These are phyloP conservation scores for Paraglomus occultum DNA, from an alignment of 192 early-diverging fungal genomes.

Conservation along the genomic window DNA sequence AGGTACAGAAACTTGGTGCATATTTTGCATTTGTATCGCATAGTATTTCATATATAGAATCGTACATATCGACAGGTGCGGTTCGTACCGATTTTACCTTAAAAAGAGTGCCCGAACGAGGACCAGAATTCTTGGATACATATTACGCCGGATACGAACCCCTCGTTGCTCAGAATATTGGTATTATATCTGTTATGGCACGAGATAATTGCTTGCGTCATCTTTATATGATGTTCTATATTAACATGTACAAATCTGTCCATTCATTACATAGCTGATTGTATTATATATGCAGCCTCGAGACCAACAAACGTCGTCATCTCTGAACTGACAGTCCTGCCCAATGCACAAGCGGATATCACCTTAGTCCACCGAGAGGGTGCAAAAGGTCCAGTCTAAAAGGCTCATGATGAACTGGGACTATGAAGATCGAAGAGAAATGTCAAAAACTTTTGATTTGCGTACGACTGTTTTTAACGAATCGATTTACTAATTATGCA, in stretches of 20 bases:
- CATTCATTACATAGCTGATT: slow-evolving; percentile 47
- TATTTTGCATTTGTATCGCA: background rate
- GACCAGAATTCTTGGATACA: background rate
- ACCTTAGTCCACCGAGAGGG: background rate
- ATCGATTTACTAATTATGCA: too few relatives aligned
- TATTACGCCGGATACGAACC: slow-evolving; percentile 26
- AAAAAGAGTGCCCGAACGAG: background rate
- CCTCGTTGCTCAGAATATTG: slow-evolving; percentile 18
- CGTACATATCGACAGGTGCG: background rate
- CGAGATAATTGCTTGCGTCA: too few relatives aligned
- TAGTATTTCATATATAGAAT: background rate
- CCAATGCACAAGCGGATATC: slow-evolving; percentile 36
- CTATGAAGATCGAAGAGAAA: too few relatives aligned
- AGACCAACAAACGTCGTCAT: slow-evolving; percentile 74
- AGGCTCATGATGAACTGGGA: too few relatives aligned
- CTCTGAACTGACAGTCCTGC: slow-evolving; percentile 55
- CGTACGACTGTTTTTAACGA: too few relatives aligned
- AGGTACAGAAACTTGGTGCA: slow-evolving; percentile 6
- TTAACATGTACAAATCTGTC: too few relatives aligned
- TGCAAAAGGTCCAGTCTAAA: too few relatives aligned
- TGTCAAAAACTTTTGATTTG: too few relatives aligned
- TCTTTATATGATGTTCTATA: too few relatives aligned
- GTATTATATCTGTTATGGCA: background rate
- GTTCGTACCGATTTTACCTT: slow-evolving; percentile 14
- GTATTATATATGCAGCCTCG: slow-evolving; percentile 75